Evolutionary conservation across 257 asterid genomes (phyloP).

Genomic region (Solanum ossicruentum): DNA sequence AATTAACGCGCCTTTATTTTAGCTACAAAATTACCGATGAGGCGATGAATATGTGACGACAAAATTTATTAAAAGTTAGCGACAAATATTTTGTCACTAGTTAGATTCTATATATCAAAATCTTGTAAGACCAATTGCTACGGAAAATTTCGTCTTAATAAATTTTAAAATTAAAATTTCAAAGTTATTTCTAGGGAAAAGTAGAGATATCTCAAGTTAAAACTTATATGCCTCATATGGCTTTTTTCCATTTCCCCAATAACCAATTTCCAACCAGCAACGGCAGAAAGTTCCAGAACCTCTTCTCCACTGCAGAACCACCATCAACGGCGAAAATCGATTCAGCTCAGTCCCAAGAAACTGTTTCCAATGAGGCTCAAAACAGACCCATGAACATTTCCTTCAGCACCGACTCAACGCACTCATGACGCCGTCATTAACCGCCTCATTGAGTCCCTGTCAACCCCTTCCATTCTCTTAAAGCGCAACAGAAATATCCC

Average conservation of each 20-base stretch:
- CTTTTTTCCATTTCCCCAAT: neutral
- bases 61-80: no score
- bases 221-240: no score
- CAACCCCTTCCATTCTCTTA: constrained; percentile 67
- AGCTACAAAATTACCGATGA: neutral
- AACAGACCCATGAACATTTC: constrained; percentile 9
- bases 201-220: no score
- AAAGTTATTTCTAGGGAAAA: no score
- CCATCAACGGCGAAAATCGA: constrained; percentile 22
- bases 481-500: constrained; percentile 74
- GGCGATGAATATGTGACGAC: no score
- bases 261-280: neutral
- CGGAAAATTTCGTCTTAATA: no score
- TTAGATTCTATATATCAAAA: no score
- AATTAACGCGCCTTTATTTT: no score
- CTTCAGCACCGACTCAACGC: constrained; percentile 67
- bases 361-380: constrained; percentile 3
- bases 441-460: constrained; percentile 68
- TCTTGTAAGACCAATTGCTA: no score
- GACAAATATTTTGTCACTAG: no score
- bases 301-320: neutral
- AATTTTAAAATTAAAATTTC: no score
- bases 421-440: constrained; percentile 74
- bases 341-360: neutral
- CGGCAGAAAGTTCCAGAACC: neutral